phyloP scores from a whole-genome alignment of 768 basidiomycete genomes.

The Tricholoma furcatifolium region DNA sequence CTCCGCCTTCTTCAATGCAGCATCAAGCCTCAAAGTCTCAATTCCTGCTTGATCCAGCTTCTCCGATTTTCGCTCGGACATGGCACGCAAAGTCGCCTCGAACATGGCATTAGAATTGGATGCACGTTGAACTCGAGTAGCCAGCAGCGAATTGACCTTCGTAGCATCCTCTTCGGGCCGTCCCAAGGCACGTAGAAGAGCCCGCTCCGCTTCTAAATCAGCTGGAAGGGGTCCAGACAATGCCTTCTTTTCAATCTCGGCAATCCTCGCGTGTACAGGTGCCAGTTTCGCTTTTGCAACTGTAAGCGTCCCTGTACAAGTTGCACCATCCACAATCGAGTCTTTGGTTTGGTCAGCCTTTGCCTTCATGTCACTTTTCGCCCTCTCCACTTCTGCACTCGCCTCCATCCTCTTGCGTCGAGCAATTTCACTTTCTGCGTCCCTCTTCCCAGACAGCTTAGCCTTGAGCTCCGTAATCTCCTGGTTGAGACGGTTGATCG shows the following conservation, averaged over 20 bases:
- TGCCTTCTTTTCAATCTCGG: slow-evolving; percentile 48
- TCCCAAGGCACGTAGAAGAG: slow-evolving; percentile 64
- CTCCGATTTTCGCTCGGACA: slow-evolving; percentile 76
- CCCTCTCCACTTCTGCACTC: slow-evolving; percentile 67
- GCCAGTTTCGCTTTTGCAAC: slow-evolving; percentile 70
- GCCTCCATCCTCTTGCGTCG: slow-evolving; percentile 73
- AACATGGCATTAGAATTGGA: slow-evolving; percentile 79
- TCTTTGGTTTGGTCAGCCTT: slow-evolving; percentile 72
- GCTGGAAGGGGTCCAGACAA: slow-evolving; percentile 40
- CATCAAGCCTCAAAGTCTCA: slow-evolving; percentile 72
- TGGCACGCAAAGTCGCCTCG: slow-evolving; percentile 82
- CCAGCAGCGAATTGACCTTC: slow-evolving; percentile 57
- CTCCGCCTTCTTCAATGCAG: slow-evolving; percentile 60
- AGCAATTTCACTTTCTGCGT: slow-evolving; percentile 58
- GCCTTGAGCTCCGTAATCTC: slow-evolving; percentile 87
- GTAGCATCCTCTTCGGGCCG: slow-evolving; percentile 68
- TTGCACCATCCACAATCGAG: slow-evolving; percentile 74
- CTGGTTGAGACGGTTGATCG: slow-evolving; percentile 83
- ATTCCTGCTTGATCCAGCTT: slow-evolving; percentile 69
- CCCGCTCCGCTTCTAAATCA: slow-evolving; percentile 72
- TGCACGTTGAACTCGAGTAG: slow-evolving; percentile 60
- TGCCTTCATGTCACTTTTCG: slow-evolving; percentile 67
- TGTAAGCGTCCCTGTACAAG: slow-evolving; percentile 66
- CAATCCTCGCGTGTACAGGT: slow-evolving; percentile 60
- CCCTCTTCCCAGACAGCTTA: slow-evolving; percentile 73